These are phyloP conservation scores for Populus simonii DNA, from an alignment of 345 rosid species.

Conservation along the genomic window DNA sequence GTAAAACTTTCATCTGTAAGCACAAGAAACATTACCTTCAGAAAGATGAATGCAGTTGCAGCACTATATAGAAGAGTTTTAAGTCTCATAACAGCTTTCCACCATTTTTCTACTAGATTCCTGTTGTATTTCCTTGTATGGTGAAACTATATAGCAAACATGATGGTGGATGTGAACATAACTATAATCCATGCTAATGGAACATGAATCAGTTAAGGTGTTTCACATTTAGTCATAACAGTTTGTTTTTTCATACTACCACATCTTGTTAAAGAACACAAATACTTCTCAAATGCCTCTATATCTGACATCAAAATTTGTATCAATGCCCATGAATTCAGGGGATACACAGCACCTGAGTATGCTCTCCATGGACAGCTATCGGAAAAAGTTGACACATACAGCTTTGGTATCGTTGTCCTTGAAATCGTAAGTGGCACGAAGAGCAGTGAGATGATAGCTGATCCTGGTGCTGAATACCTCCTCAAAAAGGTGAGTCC, in stretches of 20 bases:
- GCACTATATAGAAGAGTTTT: neutral
- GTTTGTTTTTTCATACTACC: neutral
- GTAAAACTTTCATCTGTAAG: too few species aligned
- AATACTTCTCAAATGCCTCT: neutral
- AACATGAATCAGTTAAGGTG: neutral
- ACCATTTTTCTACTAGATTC: neutral
- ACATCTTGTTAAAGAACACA: neutral
- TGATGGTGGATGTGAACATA: neutral
- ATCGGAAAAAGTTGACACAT: conserved; percentile 37
- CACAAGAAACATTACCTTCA: too few species aligned
- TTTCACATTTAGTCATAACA: neutral
- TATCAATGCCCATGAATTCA: neutral
- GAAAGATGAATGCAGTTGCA: too few species aligned
- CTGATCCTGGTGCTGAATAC: conserved; percentile 13
- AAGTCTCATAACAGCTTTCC: neutral
- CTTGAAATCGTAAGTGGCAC: conserved; percentile 38
- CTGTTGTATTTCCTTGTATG: neutral
- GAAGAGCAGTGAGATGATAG: conserved; percentile 22
- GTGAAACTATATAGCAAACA: neutral
- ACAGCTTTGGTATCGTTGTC: conserved; percentile 42
- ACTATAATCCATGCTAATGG: neutral
- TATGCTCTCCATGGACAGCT: conserved; percentile 41
- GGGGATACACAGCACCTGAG: conserved; percentile 50
- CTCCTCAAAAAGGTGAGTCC: conserved; percentile 19
- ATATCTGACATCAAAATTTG: neutral